Evolutionary conservation across 352 stramenopile genomes (phyloP).

Genomic region (Globisporangium canariense): DNA sequence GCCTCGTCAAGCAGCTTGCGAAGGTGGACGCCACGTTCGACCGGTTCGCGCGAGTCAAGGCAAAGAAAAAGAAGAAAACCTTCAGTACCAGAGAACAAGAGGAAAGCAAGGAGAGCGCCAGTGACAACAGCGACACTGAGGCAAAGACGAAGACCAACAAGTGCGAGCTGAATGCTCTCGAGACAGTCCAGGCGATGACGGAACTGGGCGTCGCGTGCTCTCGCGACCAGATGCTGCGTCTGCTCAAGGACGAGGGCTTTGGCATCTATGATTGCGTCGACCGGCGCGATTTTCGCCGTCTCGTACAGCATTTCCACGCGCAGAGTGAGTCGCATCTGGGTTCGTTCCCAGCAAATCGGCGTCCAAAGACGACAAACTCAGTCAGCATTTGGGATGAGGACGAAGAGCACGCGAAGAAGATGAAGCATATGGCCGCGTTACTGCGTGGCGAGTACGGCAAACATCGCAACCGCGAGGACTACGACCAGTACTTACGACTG

Average conservation of each 20-base stretch:
- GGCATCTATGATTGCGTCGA: slow-evolving; percentile 31
- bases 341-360: slow-evolving; percentile 4
- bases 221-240: slow-evolving; percentile 56
- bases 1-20: slow-evolving; percentile 15
- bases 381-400: slow-evolving; percentile 10
- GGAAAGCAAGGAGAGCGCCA: slow-evolving; percentile 27
- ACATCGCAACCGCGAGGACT: slow-evolving; percentile 37
- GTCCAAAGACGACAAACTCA: background rate
- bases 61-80: background rate
- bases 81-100: slow-evolving; percentile 15
- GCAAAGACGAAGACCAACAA: slow-evolving; percentile 3
- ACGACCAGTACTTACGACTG: slow-evolving; percentile 40
- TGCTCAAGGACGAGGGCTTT: slow-evolving; percentile 48
- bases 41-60: slow-evolving; percentile 17
- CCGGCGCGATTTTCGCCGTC: slow-evolving; percentile 28
- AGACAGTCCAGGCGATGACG: slow-evolving; percentile 66
- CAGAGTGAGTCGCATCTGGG: slow-evolving; percentile 17
- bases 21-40: slow-evolving; percentile 17
- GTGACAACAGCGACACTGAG: slow-evolving; percentile 28
- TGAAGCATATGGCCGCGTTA: slow-evolving; percentile 17
- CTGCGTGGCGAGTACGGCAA: slow-evolving; percentile 27
- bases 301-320: slow-evolving; percentile 40
- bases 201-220: slow-evolving; percentile 62
- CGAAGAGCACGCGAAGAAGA: slow-evolving; percentile 14
- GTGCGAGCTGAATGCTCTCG: slow-evolving; percentile 33